These are phyloP conservation scores for Spiromastix sp. DNA, from an alignment of 2,329 filamentous ascomycete genomes.

Conservation along the genomic window DNA sequence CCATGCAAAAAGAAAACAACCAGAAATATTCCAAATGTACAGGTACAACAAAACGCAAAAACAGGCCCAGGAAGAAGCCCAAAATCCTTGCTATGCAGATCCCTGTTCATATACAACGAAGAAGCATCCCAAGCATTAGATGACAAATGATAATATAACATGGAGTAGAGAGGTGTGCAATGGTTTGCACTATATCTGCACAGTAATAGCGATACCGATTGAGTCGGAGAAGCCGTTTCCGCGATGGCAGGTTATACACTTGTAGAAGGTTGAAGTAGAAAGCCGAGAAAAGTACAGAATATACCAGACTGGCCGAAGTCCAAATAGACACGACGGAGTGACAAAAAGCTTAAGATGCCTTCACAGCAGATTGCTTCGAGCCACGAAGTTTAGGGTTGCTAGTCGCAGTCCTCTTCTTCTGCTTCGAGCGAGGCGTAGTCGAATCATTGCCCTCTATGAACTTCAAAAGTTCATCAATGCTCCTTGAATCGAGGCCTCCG, in stretches of 20 bases:
- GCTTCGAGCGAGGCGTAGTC: slow-evolving; percentile 29
- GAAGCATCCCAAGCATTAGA: too few relatives aligned
- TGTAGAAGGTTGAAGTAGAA: neutral
- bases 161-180: too few relatives aligned
- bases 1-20: slow-evolving; percentile 14
- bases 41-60: slow-evolving; percentile 10
- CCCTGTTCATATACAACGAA: too few relatives aligned
- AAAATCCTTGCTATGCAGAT: slow-evolving; percentile 22
- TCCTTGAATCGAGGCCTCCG: slow-evolving; percentile 58
- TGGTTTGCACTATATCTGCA: too few relatives aligned
- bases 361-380: slow-evolving; percentile 27
- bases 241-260: neutral
- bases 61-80: slow-evolving; percentile 20
- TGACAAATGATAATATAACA: too few relatives aligned
- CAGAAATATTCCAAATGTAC: slow-evolving; percentile 23
- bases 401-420: slow-evolving; percentile 34
- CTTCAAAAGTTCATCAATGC: slow-evolving; percentile 84
- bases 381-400: slow-evolving; percentile 35
- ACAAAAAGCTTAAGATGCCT: slow-evolving; percentile 16
- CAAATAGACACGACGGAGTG: slow-evolving; percentile 5
- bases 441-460: slow-evolving; percentile 71
- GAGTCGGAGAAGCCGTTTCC: too few relatives aligned
- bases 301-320: slow-evolving; percentile 5
- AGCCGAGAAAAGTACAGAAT: neutral
- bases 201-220: too few relatives aligned